These are phyloP conservation scores for Hanseniaspora nectarophila DNA, from an alignment of 805 yeast species.

Conservation along the genomic window DNA sequence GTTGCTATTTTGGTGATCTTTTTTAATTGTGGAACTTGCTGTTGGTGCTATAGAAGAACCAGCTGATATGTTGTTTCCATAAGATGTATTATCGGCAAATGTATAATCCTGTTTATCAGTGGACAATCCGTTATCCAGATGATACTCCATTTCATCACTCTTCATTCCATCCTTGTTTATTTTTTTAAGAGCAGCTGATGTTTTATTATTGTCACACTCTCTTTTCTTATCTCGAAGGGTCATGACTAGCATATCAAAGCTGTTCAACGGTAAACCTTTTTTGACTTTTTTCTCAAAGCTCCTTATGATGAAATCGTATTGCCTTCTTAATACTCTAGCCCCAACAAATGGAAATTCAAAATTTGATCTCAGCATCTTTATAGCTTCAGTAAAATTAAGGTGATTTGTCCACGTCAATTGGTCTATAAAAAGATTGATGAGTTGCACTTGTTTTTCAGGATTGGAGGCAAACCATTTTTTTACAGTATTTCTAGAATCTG, in stretches of 20 bases:
- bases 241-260: constrained; percentile 3
- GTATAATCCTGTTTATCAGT: not conserved
- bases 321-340: constrained; percentile 11
- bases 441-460: constrained; percentile 9
- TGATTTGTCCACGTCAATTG: constrained; percentile 16
- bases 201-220: constrained; percentile 11
- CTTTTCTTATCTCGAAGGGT: constrained; percentile 8
- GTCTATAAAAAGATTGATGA: constrained; percentile 14
- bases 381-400: constrained; percentile 15
- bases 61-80: not conserved
- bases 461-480: constrained; percentile 12
- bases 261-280: not conserved
- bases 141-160: not conserved
- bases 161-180: not conserved
- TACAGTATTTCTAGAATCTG: constrained; percentile 11
- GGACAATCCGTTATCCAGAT: not conserved
- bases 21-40: not conserved
- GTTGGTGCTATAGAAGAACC: not conserved
- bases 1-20: not conserved
- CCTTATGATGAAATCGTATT: constrained; percentile 1
- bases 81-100: not conserved
- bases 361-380: constrained; percentile 13
- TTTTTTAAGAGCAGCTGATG: not conserved
- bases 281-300: constrained; percentile 8
- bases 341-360: constrained; percentile 14